A percentile compares a stretch with the other conserved stretches of the same genome.
Evolutionary conservation across 2,329 filamentous ascomycete genomes (phyloP).

Genomic region (Colletotrichum ledebouriae): DNA sequence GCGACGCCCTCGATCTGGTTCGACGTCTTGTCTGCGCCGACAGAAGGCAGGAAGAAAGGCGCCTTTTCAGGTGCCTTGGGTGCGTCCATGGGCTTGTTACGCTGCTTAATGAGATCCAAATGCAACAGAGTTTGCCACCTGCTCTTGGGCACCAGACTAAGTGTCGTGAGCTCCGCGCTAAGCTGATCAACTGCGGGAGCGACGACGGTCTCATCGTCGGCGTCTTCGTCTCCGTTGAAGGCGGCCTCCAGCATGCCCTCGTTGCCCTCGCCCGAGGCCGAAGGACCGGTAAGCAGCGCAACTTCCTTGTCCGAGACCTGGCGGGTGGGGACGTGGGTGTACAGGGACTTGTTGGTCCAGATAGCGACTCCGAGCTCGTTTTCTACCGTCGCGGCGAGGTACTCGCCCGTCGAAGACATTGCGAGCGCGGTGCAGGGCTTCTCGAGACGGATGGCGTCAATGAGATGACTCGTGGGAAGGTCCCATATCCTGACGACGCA

Average conservation of each 20-base stretch:
- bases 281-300: conserved; percentile 74
- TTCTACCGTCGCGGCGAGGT: conserved; percentile 88
- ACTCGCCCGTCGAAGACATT: conserved; percentile 92
- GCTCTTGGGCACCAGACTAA: conserved; percentile 90
- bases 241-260: conserved; percentile 82
- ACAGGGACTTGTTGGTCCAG: conserved; percentile 95
- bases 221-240: conserved; percentile 68
- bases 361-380: conserved; percentile 89
- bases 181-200: conserved; percentile 80
- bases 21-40: conserved; percentile 55
- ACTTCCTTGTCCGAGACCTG: conserved; percentile 86
- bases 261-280: conserved; percentile 85
- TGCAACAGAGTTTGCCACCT: conserved; percentile 96
- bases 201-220: conserved; percentile 67
- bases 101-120: conserved; percentile 90
- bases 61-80: conserved; percentile 94
- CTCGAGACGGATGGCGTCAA: conserved; percentile 88
- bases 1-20: conserved; percentile 43
- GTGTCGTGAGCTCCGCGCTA: conserved; percentile 83
- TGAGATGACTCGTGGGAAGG: conserved; percentile 92
- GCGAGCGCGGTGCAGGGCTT: conserved; percentile 85
- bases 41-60: conserved; percentile 90
- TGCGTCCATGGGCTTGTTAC: conserved; percentile 93
- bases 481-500: conserved; percentile 91
- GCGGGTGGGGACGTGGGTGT: conserved; percentile 87